These are phyloP conservation scores for Pachyrhizus erosus DNA, from an alignment of 306 rosid species.

Conservation along the genomic window DNA sequence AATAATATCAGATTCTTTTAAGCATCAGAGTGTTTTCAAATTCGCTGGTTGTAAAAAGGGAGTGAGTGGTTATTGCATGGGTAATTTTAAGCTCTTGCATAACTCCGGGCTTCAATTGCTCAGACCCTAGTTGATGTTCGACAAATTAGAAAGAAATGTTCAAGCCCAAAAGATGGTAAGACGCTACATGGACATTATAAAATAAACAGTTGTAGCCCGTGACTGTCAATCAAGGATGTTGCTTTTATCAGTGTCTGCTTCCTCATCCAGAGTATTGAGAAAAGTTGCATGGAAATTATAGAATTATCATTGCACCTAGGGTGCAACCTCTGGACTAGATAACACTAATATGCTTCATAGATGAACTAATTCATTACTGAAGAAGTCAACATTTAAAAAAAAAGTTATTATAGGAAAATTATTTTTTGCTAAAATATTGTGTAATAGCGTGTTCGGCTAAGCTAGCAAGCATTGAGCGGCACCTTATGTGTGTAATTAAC, in stretches of 20 bases:
- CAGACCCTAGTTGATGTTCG: not conserved
- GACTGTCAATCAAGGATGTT: not conserved
- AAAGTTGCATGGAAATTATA: not conserved
- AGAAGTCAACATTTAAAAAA: not conserved
- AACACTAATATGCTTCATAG: not conserved
- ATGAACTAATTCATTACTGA: not conserved
- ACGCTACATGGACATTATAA: too few species aligned
- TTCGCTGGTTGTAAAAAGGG: not conserved
- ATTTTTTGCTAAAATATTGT: not conserved
- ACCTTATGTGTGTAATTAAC: not conserved
- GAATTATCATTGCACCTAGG: not conserved
- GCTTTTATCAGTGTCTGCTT: not conserved
- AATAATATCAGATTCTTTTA: constrained; percentile 41
- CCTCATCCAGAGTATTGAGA: not conserved
- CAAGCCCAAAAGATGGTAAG: not conserved
- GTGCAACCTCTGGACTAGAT: not conserved
- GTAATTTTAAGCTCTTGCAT: constrained; percentile 22
- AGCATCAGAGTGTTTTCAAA: constrained; percentile 24
- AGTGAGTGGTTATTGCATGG: not conserved
- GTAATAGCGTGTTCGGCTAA: not conserved
- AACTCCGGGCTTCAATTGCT: not conserved
- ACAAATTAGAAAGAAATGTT: not conserved
- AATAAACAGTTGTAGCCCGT: not conserved
- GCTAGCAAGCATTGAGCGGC: not conserved
- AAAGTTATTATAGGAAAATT: not conserved